Evolutionary conservation across 805 yeast genomes (phyloP).

Genomic region (Nakazawaea molendinolei): DNA sequence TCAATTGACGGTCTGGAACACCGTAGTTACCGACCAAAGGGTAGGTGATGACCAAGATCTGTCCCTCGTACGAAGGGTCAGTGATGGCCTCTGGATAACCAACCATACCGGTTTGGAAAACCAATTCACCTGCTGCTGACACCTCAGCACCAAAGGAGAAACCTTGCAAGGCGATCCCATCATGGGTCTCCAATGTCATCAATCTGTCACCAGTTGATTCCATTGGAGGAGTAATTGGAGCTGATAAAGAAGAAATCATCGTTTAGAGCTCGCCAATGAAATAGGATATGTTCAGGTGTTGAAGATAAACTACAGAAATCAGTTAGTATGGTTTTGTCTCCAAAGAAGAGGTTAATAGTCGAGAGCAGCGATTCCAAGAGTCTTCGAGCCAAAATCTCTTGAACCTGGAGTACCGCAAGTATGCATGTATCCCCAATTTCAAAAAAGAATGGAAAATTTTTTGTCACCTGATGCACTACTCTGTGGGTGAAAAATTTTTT

Average conservation of each 20-base stretch:
- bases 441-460: no score
- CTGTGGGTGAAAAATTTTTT: no score
- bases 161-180: conserved; percentile 85
- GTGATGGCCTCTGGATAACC: conserved; percentile 98
- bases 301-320: no score
- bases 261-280: no score
- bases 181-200: conserved; percentile 83
- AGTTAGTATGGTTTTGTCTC: no score
- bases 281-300: no score
- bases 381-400: no score
- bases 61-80: conserved; percentile 98
- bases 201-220: conserved; percentile 75
- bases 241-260: conserved; percentile 47
- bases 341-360: no score
- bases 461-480: no score
- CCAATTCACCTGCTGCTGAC: conserved; percentile 92
- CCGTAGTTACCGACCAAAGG: conserved; percentile 98
- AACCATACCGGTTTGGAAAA: conserved; percentile 99
- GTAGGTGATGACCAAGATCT: conserved; percentile 91
- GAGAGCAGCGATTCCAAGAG: no score
- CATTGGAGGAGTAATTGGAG: conserved; percentile 89
- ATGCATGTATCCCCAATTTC: no score
- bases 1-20: conserved; percentile 83
- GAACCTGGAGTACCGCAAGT: no score
- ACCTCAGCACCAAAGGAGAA: conserved; percentile 93